phyloP scores from a whole-genome alignment of 257 asterid genomes.

The Nicotiana benthamiana region DNA sequence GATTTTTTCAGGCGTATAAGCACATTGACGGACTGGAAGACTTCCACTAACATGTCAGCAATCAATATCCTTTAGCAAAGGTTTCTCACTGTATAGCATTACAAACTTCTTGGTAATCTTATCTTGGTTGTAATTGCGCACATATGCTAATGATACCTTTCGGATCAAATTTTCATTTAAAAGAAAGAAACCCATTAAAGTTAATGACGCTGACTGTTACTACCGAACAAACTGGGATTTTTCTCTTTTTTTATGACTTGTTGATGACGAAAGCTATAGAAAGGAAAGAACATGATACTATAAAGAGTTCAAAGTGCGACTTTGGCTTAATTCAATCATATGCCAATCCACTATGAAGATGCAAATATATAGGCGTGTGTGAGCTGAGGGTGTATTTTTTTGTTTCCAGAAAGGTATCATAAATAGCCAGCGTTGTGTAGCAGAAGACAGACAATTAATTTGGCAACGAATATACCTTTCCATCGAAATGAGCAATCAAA shows the following conservation, averaged over 20 bases:
- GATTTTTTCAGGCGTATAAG: background rate
- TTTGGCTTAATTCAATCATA: background rate
- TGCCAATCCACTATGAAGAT: background rate
- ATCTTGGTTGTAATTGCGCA: background rate
- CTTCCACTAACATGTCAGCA: background rate
- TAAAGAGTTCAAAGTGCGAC: background rate
- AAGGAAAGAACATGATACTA: background rate
- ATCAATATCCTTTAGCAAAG: background rate
- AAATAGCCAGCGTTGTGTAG: background rate
- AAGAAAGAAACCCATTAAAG: background rate
- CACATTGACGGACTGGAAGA: background rate
- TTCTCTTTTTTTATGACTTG: background rate
- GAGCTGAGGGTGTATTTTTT: background rate
- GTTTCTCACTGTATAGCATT: background rate
- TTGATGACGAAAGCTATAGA: background rate
- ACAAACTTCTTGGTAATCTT: background rate
- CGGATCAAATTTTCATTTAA: background rate
- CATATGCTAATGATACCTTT: background rate
- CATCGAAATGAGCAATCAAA: slow-evolving; percentile 61
- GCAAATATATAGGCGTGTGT: background rate
- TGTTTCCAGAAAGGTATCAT: background rate
- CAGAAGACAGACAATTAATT: background rate
- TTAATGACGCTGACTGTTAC: background rate
- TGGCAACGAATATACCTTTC: slow-evolving; percentile 43
- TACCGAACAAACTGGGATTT: background rate